phyloP scores from a whole-genome alignment of 106 monocot species.

The Ottelia alismoides region DNA sequence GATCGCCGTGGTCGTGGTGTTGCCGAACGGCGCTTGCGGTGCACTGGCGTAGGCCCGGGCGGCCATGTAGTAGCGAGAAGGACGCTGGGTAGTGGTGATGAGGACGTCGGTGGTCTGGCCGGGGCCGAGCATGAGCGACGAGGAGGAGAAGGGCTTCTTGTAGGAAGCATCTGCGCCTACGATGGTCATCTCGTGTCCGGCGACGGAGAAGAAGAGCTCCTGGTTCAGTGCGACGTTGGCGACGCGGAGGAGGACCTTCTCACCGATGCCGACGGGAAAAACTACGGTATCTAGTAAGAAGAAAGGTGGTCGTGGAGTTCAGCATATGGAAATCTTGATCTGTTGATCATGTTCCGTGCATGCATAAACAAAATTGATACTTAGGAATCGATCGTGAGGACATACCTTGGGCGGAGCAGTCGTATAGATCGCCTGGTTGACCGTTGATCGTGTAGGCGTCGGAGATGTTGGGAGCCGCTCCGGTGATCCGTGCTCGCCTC shows the following conservation, averaged over 20 bases:
- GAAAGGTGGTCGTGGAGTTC: too few species aligned
- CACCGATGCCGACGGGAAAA: constrained; percentile 34
- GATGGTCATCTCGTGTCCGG: constrained; percentile 43
- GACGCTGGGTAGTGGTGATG: constrained; percentile 20
- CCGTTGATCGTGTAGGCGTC: constrained; percentile 65
- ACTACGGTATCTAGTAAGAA: constrained; percentile 31
- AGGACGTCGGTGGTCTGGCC: constrained; percentile 45
- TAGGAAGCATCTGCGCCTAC: constrained; percentile 47
- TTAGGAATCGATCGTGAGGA: too few species aligned
- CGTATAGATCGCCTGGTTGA: constrained; percentile 52
- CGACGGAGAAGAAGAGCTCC: constrained; percentile 37
- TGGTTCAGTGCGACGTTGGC: constrained; percentile 40
- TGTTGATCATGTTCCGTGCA: too few species aligned
- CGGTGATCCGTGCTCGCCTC: constrained; percentile 17
- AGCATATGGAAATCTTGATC: too few species aligned
- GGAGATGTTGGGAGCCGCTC: constrained; percentile 38
- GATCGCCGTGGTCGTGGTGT: constrained; percentile 34
- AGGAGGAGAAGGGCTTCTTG: constrained; percentile 29
- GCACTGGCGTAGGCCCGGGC: constrained; percentile 1
- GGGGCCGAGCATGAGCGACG: constrained; percentile 32
- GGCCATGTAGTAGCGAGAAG: constrained; percentile 4
- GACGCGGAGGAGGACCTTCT: constrained; percentile 37
- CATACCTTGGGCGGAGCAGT: constrained; percentile 54
- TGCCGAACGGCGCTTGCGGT: constrained; percentile 24
- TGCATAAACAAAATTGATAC: too few species aligned